Evolutionary conservation across 345 rosid genomes (phyloP).

Genomic region (Corchorus capsularis): DNA sequence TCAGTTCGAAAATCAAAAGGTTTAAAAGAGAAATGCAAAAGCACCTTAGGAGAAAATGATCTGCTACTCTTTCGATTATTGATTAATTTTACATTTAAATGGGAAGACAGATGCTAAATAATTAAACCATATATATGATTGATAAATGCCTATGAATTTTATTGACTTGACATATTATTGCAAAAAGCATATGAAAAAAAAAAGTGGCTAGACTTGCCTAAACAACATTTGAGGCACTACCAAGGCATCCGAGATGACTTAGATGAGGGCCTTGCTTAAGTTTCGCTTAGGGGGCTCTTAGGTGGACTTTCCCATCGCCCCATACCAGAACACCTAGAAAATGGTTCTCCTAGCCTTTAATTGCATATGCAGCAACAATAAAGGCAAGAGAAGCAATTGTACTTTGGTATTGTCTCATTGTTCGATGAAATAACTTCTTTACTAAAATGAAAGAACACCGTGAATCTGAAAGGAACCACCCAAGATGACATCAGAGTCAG

Average conservation of each 20-base stretch:
- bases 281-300: background rate
- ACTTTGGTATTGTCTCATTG: background rate
- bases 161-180: background rate
- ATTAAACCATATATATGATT: background rate
- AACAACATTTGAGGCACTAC: background rate
- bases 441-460: background rate
- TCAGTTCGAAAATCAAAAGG: background rate
- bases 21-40: background rate
- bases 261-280: background rate
- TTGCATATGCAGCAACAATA: background rate
- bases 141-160: background rate
- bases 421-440: slow-evolving; percentile 2
- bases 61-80: no score
- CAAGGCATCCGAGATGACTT: background rate
- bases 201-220: background rate
- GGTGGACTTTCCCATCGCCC: background rate
- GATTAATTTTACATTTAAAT: no score
- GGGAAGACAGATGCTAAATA: background rate
- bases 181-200: background rate
- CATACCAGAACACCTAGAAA: background rate
- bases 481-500: background rate
- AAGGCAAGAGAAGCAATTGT: background rate
- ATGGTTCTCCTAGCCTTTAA: background rate
- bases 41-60: background rate
- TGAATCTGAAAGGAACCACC: background rate